These are phyloP conservation scores for Centella asiatica DNA, from an alignment of 129 eudicot genomes.

Conservation along the genomic window DNA sequence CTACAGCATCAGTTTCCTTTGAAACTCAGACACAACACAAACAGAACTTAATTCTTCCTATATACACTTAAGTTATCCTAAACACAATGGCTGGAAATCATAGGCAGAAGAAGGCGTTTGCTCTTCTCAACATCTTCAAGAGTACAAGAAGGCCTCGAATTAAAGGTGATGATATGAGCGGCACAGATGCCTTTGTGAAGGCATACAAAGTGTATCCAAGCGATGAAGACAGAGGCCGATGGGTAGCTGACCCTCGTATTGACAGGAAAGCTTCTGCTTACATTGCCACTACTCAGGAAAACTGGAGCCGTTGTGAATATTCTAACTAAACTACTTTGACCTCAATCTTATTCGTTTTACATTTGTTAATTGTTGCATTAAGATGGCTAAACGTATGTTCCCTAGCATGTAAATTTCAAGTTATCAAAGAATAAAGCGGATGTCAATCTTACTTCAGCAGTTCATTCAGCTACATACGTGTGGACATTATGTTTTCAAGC, in stretches of 20 bases:
- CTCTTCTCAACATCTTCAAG: slow-evolving; percentile 24
- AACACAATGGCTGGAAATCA: slow-evolving; percentile 28
- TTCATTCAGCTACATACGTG: no score
- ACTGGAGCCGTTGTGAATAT: slow-evolving; percentile 9
- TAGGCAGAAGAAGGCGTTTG: slow-evolving; percentile 25
- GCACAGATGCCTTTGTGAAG: slow-evolving; percentile 17
- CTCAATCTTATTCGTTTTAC: no score
- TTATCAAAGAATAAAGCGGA: no score
- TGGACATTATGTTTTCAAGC: no score
- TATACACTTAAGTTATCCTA: not conserved
- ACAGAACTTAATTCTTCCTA: not conserved
- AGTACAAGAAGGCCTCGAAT: slow-evolving; percentile 12
- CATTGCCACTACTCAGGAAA: slow-evolving; percentile 6
- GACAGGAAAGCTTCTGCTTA: slow-evolving; percentile 37
- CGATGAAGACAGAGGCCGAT: slow-evolving; percentile 44
- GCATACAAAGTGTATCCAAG: slow-evolving; percentile 44
- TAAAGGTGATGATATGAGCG: not conserved
- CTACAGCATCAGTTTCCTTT: not conserved
- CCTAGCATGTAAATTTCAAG: no score
- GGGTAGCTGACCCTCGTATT: slow-evolving; percentile 51
- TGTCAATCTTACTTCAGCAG: no score
- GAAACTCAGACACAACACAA: slow-evolving; percentile 3
- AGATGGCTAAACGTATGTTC: no score
- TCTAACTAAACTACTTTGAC: slow-evolving; percentile 5
- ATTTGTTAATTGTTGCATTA: no score